Evolutionary conservation across 2,329 filamentous ascomycete species (phyloP).

Genomic region (Ustulina deusta): DNA sequence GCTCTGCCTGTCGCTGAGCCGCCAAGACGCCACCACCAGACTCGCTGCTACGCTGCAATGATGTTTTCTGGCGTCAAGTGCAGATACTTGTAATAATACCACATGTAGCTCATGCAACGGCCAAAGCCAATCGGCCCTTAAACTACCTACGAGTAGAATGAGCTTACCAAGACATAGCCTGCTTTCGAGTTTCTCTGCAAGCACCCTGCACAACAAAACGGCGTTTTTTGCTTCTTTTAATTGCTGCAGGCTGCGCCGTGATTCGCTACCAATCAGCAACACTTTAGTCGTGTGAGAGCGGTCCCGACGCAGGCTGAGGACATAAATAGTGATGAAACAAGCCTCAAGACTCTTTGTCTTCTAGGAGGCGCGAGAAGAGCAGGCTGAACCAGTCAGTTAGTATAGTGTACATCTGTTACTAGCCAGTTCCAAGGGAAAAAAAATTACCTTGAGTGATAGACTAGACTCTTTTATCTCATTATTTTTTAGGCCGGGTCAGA

Average conservation of each 20-base stretch:
- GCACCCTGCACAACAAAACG: slow-evolving; percentile 7
- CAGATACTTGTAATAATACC: slow-evolving; percentile 3
- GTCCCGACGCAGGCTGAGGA: slow-evolving; percentile 1
- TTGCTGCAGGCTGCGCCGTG: slow-evolving; percentile 2
- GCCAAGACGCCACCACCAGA: slow-evolving; percentile 14
- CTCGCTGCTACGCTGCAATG: slow-evolving; percentile 21
- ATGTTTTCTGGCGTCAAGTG: slow-evolving; percentile 4
- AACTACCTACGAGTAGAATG: not conserved
- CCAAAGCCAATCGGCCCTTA: slow-evolving; percentile 16
- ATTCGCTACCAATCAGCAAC: slow-evolving; percentile 19
- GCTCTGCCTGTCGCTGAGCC: not conserved
- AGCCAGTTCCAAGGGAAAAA: not conserved
- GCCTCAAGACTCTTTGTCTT: slow-evolving; percentile 12
- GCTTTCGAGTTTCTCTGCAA: not conserved
- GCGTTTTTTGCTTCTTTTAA: slow-evolving; percentile 3
- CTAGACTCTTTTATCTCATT: no score
- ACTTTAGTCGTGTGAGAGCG: not conserved
- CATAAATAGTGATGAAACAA: slow-evolving; percentile 7
- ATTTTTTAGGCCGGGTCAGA: not conserved
- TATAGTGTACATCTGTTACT: slow-evolving; percentile 1
- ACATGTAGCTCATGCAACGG: slow-evolving; percentile 5
- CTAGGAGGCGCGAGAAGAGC: not conserved
- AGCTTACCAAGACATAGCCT: slow-evolving; percentile 16
- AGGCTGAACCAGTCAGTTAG: slow-evolving; percentile 2
- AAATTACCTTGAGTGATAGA: not conserved